These are phyloP conservation scores for Beta corolliflora DNA, from an alignment of 179 eudicot species.

Conservation along the genomic window DNA sequence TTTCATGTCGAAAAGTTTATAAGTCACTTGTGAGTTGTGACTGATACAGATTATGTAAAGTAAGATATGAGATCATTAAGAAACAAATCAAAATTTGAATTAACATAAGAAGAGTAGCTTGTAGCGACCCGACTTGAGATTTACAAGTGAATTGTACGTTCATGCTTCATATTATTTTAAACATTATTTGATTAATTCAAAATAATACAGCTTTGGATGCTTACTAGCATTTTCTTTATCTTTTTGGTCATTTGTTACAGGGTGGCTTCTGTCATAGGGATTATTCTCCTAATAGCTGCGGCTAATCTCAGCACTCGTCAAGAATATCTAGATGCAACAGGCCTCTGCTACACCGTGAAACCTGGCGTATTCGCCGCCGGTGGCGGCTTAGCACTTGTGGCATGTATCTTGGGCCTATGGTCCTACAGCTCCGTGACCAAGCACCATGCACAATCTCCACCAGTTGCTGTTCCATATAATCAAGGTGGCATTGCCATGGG, in stretches of 20 bases:
- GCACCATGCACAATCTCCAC: background rate
- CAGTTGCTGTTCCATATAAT: background rate
- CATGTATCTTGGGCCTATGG: background rate
- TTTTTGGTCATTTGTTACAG: background rate
- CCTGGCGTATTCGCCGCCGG: constrained; percentile 1
- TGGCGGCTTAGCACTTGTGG: constrained; percentile 6
- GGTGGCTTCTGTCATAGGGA: background rate
- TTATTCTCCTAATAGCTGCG: background rate
- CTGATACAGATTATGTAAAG: too few species aligned
- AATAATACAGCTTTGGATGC: too few species aligned
- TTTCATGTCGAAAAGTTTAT: too few species aligned
- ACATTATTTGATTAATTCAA: too few species aligned
- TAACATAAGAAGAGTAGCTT: too few species aligned
- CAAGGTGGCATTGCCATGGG: constrained; percentile 16
- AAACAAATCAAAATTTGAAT: too few species aligned
- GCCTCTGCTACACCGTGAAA: background rate
- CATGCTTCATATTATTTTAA: too few species aligned
- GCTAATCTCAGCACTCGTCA: constrained; percentile 6
- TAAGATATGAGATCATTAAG: too few species aligned
- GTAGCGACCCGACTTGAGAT: too few species aligned
- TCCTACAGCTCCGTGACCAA: background rate
- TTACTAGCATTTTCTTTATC: too few species aligned
- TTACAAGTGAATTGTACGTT: too few species aligned
- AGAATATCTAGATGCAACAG: background rate
- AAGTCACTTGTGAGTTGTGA: too few species aligned